Evolutionary conservation across 2,329 filamentous ascomycete genomes (phyloP).

Genomic region (Ophiosphaerella herpotricha): DNA sequence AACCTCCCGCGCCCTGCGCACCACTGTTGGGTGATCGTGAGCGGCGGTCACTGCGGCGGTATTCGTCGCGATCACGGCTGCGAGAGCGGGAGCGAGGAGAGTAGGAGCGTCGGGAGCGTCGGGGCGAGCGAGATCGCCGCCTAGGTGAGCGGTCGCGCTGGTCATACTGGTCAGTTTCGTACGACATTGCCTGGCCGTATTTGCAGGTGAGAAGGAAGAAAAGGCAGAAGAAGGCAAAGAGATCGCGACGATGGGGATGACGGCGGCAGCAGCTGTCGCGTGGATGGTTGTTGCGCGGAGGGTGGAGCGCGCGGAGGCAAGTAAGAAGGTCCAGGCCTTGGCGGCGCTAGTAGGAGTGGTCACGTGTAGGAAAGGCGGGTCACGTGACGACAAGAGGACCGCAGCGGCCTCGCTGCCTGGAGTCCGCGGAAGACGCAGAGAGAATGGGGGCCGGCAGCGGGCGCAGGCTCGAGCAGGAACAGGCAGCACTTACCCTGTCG

Average conservation of each 20-base stretch:
- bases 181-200: slow-evolving; percentile 36
- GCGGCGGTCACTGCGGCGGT: slow-evolving; percentile 53
- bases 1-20: slow-evolving; percentile 70
- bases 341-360: slow-evolving; percentile 20
- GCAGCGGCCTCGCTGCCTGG: slow-evolving; percentile 3
- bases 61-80: slow-evolving; percentile 63
- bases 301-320: slow-evolving; percentile 13
- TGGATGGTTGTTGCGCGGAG: slow-evolving; percentile 13
- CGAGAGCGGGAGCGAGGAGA: slow-evolving; percentile 73
- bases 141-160: slow-evolving; percentile 68
- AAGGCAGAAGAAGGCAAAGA: slow-evolving; percentile 6
- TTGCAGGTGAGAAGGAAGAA: slow-evolving; percentile 9
- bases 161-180: slow-evolving; percentile 45
- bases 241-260: slow-evolving; percentile 16
- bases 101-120: slow-evolving; percentile 63
- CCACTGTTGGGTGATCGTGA: slow-evolving; percentile 87
- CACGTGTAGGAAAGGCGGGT: slow-evolving; percentile 17
- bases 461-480: slow-evolving; percentile 1
- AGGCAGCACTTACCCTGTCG: slow-evolving; percentile 25
- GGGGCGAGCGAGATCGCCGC: slow-evolving; percentile 58
- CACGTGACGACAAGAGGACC: not conserved
- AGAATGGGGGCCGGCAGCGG: not conserved
- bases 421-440: not conserved
- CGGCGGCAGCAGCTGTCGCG: slow-evolving; percentile 25
- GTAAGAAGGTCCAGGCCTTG: slow-evolving; percentile 22